Evolutionary conservation across 345 rosid species (phyloP).

Genomic region (Arabidopsis arenosa): DNA sequence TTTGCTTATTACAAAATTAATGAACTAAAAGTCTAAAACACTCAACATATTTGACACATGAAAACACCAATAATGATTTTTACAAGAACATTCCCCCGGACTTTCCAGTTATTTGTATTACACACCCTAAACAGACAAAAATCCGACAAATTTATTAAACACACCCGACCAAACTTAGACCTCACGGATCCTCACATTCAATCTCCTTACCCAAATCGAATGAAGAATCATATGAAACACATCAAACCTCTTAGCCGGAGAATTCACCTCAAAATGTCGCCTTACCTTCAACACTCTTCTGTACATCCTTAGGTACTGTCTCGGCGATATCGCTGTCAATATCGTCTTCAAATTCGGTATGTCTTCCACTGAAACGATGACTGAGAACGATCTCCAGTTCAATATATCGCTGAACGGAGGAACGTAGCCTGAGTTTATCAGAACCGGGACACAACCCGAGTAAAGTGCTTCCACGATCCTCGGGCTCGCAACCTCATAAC

Average conservation of each 20-base stretch:
- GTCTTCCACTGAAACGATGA: slow-evolving; percentile 64
- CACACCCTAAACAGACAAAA: slow-evolving; percentile 24
- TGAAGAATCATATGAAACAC: slow-evolving; percentile 96
- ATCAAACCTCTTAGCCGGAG: slow-evolving; percentile 80
- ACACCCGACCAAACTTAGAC: slow-evolving; percentile 20
- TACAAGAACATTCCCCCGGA: background rate
- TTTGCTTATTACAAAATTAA: slow-evolving; percentile 24
- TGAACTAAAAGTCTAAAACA: background rate
- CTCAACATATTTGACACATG: background rate
- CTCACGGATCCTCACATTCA: slow-evolving; percentile 65
- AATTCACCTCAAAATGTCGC: slow-evolving; percentile 76
- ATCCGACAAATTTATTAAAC: background rate
- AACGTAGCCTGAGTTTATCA: slow-evolving; percentile 81
- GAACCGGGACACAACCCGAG: slow-evolving; percentile 84
- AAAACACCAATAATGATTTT: background rate
- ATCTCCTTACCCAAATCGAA: slow-evolving; percentile 84
- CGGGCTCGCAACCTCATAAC: slow-evolving; percentile 94
- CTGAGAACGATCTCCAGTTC: slow-evolving; percentile 82
- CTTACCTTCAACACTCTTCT: slow-evolving; percentile 74
- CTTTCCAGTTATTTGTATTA: background rate
- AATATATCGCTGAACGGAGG: slow-evolving; percentile 86
- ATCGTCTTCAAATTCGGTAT: slow-evolving; percentile 78
- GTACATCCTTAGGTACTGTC: slow-evolving; percentile 84
- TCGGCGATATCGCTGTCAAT: slow-evolving; percentile 60
- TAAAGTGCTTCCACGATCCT: slow-evolving; percentile 86